Evolutionary conservation across 2,329 filamentous ascomycete genomes (phyloP).

Genomic region (Exophiala oligosperma): DNA sequence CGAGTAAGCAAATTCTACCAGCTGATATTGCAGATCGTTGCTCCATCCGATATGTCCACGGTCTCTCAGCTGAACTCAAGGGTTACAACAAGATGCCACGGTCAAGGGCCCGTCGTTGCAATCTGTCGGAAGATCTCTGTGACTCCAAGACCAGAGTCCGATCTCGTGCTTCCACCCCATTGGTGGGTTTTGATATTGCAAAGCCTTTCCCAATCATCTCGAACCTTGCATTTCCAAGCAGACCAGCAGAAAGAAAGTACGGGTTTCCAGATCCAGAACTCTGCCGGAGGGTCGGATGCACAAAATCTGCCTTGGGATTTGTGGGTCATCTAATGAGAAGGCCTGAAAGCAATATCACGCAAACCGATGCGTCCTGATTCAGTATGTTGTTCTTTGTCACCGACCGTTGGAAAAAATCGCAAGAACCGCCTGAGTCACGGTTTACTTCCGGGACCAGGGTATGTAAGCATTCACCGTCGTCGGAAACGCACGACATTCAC

Average conservation of each 20-base stretch:
- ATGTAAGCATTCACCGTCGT: no score
- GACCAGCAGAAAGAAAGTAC: not conserved
- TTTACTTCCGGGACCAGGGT: no score
- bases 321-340: no score
- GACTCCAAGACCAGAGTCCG: not conserved
- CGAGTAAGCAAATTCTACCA: not conserved
- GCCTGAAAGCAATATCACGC: no score
- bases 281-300: not conserved
- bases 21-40: conserved; percentile 6
- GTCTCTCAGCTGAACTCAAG: conserved; percentile 10
- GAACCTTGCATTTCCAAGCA: not conserved
- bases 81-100: not conserved
- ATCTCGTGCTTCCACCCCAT: not conserved
- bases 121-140: not conserved
- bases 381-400: no score
- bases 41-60: conserved; percentile 4
- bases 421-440: no score
- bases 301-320: not conserved
- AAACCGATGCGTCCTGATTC: no score
- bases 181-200: not conserved
- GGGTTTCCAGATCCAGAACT: not conserved
- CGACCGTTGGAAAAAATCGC: no score
- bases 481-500: no score
- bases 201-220: not conserved
- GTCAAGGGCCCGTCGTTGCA: not conserved